Evolutionary conservation across 2,329 filamentous ascomycete species (phyloP).

Genomic region (Aspergillus versicolor): DNA sequence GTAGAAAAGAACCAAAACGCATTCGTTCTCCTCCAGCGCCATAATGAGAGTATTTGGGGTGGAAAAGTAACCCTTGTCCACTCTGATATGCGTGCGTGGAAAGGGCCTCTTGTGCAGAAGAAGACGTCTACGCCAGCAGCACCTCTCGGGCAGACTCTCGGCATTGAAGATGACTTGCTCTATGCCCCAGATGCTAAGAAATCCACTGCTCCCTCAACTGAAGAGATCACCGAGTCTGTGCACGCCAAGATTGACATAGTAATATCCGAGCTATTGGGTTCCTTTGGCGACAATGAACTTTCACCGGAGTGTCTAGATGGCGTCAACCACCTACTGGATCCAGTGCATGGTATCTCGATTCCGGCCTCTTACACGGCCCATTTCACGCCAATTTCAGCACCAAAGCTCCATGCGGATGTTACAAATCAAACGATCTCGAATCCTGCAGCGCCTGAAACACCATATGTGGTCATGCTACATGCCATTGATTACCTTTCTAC

Average conservation of each 20-base stretch:
- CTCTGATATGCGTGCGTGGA: constrained; percentile 97
- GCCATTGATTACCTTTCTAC: constrained; percentile 83
- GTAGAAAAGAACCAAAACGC: constrained; percentile 99
- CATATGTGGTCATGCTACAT: constrained; percentile 91
- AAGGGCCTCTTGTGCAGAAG: constrained; percentile 60
- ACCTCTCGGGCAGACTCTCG: constrained; percentile 35
- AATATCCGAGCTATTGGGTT: constrained; percentile 86
- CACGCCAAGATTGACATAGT: constrained; percentile 72
- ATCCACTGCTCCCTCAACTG: constrained; percentile 36
- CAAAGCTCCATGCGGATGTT: constrained; percentile 81
- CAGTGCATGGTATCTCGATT: constrained; percentile 84
- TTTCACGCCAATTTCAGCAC: constrained; percentile 85
- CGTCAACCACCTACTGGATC: constrained; percentile 83
- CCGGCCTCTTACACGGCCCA: constrained; percentile 92
- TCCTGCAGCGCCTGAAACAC: constrained; percentile 76
- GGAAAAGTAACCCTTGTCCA: constrained; percentile 82
- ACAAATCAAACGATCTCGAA: constrained; percentile 62
- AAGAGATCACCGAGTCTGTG: constrained; percentile 40
- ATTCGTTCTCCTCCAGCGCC: constrained; percentile 84
- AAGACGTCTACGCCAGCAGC: constrained; percentile 14
- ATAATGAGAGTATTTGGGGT: constrained; percentile 80
- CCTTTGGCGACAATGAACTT: constrained; percentile 95
- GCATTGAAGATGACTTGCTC: constrained; percentile 28
- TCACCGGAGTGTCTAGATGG: constrained; percentile 96
- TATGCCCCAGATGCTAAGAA: constrained; percentile 26